phyloP scores from a whole-genome alignment of 352 stramenopile genomes.

The Globisporangium splendens region DNA sequence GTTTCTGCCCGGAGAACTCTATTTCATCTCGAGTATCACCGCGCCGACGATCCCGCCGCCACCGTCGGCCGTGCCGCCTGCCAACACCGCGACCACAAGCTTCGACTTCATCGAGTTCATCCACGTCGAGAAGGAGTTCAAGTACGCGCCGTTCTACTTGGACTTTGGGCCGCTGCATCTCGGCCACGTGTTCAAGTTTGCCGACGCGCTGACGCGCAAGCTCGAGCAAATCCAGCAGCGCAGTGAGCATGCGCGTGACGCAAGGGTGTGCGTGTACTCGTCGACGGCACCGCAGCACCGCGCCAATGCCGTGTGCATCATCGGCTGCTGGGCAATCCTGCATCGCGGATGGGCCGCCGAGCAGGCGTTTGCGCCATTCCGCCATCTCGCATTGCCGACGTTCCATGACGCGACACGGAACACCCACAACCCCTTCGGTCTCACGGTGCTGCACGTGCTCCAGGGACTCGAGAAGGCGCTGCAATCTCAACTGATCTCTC shows the following conservation, averaged over 20 bases:
- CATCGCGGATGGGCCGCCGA: conserved; percentile 46
- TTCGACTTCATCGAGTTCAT: conserved; percentile 19
- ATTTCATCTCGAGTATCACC: conserved; percentile 24
- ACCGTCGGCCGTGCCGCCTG: neutral
- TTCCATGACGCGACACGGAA: conserved; percentile 33
- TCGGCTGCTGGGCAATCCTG: conserved; percentile 78
- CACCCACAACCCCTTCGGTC: conserved; percentile 18
- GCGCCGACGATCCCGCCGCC: neutral
- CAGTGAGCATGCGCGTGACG: conserved; percentile 12
- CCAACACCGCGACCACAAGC: neutral
- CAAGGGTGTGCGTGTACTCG: conserved; percentile 67
- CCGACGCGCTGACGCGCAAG: conserved; percentile 60
- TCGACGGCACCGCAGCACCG: conserved; percentile 43
- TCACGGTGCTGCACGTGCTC: conserved; percentile 27
- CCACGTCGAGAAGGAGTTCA: conserved; percentile 39
- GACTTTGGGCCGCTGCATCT: conserved; percentile 96
- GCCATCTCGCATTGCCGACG: conserved; percentile 18
- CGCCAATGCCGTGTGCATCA: conserved; percentile 88
- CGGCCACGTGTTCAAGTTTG: conserved; percentile 89
- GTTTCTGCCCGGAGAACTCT: conserved; percentile 26
- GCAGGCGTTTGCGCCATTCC: conserved; percentile 54
- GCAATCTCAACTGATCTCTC: conserved; percentile 84
- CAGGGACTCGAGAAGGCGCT: conserved; percentile 34
- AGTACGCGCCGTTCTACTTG: conserved; percentile 94
- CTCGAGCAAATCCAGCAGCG: conserved; percentile 24